phyloP scores from a whole-genome alignment of 2,329 filamentous ascomycete species.

The Aspergillus clavatus region DNA sequence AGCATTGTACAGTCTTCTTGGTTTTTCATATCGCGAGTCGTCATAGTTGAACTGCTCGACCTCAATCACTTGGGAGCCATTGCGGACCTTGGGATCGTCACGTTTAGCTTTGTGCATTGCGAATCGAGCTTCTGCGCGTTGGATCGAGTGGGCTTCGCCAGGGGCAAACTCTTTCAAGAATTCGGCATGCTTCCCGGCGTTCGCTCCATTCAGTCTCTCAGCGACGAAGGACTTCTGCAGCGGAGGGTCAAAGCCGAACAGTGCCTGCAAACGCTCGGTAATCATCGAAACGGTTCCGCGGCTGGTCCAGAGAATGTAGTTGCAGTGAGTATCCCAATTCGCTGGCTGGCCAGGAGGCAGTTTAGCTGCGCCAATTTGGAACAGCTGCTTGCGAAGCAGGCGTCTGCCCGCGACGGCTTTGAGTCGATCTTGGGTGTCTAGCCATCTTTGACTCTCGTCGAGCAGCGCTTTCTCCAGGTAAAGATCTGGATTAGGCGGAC shows the following conservation, averaged over 20 bases:
- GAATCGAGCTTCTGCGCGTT: constrained; percentile 11
- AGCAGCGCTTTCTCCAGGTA: too few relatives aligned
- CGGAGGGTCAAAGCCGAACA: constrained; percentile 11
- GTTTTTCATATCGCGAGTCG: constrained; percentile 3
- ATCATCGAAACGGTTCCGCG: constrained; percentile 11
- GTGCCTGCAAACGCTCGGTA: constrained; percentile 10
- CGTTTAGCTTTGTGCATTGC: constrained; percentile 10
- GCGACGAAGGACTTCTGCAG: constrained; percentile 9
- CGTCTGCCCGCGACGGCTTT: too few relatives aligned
- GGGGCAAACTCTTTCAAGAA: constrained; percentile 13
- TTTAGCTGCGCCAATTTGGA: too few relatives aligned
- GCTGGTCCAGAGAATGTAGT: constrained; percentile 15
- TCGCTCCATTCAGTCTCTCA: constrained; percentile 8
- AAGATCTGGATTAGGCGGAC: too few relatives aligned
- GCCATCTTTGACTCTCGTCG: too few relatives aligned
- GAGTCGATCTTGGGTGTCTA: too few relatives aligned
- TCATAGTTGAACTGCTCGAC: constrained; percentile 4
- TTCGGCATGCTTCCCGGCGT: constrained; percentile 10
- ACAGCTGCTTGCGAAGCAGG: too few relatives aligned
- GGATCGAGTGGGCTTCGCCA: constrained; percentile 12
- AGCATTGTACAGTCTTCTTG: background rate
- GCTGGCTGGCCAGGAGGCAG: background rate
- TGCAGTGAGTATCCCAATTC: constrained; percentile 6
- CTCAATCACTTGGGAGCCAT: constrained; percentile 8
- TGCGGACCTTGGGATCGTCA: constrained; percentile 8